Evolutionary conservation across 352 stramenopile species (phyloP).

Genomic region (Phytophthora constricta): DNA sequence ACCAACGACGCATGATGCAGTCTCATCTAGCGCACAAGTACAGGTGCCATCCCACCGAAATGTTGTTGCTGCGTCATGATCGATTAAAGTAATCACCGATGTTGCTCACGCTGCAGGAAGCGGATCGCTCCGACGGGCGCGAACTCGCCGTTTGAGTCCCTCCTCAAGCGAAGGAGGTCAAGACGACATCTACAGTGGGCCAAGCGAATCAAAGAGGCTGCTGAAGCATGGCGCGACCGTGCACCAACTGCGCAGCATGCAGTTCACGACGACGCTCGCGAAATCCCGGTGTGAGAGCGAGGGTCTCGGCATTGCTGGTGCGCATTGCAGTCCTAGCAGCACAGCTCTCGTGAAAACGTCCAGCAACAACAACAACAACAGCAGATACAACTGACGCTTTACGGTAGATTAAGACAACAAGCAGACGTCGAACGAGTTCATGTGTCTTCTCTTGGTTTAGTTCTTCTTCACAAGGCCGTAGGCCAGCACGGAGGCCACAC

Average conservation of each 20-base stretch:
- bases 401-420: too few species aligned
- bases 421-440: background rate
- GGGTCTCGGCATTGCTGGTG: constrained; percentile 47
- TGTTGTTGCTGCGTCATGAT: background rate
- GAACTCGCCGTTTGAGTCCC: constrained; percentile 11
- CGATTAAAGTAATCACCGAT: constrained; percentile 24
- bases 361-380: constrained; percentile 47
- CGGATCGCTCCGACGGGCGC: constrained; percentile 7
- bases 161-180: constrained; percentile 10
- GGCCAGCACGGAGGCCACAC: constrained; percentile 45
- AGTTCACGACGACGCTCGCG: constrained; percentile 24
- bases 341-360: constrained; percentile 42
- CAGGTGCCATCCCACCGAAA: constrained; percentile 33
- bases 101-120: constrained; percentile 57
- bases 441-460: constrained; percentile 35
- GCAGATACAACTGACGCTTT: constrained; percentile 38
- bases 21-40: constrained; percentile 80
- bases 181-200: constrained; percentile 6
- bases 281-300: constrained; percentile 25
- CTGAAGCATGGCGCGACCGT: constrained; percentile 55
- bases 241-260: constrained; percentile 55
- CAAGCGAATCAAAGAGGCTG: constrained; percentile 42
- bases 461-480: constrained; percentile 60
- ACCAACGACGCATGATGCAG: constrained; percentile 84
- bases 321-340: constrained; percentile 43